phyloP scores from a whole-genome alignment of 2,329 filamentous ascomycete genomes.

The Canariomyces notabilis region DNA sequence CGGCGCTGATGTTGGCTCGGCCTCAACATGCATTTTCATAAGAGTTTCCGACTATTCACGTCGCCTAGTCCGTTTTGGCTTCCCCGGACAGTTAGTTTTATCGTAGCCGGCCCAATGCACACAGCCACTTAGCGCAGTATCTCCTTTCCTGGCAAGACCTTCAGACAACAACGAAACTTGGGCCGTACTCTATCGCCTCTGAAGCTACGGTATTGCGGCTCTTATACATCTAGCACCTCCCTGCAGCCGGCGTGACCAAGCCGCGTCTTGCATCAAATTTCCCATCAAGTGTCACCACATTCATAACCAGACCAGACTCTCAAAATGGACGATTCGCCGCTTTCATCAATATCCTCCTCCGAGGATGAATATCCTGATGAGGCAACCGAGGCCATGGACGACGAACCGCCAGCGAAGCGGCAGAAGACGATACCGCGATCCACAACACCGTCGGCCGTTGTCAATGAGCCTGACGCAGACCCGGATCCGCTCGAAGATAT shows the following conservation, averaged over 20 bases:
- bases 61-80: neutral
- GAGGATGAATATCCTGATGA: conserved; percentile 46
- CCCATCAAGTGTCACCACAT: neutral
- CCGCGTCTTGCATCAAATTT: neutral
- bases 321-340: conserved; percentile 43
- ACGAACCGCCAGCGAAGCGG: conserved; percentile 43
- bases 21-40: neutral
- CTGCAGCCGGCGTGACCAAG: too few relatives aligned
- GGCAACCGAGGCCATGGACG: conserved; percentile 38
- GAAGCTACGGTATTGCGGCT: neutral
- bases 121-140: neutral
- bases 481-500: conserved; percentile 52
- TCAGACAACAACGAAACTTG: neutral
- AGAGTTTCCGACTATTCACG: neutral
- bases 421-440: conserved; percentile 39
- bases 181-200: neutral
- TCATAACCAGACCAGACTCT: conserved; percentile 26
- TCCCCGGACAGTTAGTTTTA: neutral
- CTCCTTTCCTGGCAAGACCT: neutral
- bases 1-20: neutral
- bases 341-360: conserved; percentile 44
- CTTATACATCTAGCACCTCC: too few relatives aligned
- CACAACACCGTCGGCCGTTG: conserved; percentile 41
- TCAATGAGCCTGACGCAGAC: conserved; percentile 42
- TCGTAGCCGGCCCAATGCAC: neutral